A percentile compares a stretch with the other conserved stretches of the same genome.
Conservation (phyloP, 2,329 filamentous ascomycete genomes). For the Nemania abortiva region DNA sequence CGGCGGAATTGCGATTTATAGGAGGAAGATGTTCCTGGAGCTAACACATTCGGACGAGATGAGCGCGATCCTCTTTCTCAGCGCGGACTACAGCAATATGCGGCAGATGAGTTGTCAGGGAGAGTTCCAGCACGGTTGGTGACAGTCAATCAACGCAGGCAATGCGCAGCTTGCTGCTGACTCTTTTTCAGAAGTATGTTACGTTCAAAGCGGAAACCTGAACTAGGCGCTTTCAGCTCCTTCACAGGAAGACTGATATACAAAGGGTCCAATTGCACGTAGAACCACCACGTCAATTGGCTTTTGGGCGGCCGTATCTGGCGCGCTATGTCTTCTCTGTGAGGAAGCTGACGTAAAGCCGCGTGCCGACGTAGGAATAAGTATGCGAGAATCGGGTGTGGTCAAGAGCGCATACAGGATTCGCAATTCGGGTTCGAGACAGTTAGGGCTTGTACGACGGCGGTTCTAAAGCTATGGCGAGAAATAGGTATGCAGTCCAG, state of each 20-base stretch:
- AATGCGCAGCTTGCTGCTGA: slow-evolving; percentile 29
- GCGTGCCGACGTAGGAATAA: slow-evolving; percentile 17
- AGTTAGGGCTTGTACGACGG: slow-evolving; percentile 4
- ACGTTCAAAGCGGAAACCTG: slow-evolving; percentile 30
- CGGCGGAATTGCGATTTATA: slow-evolving; percentile 25
- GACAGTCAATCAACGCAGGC: slow-evolving; percentile 18
- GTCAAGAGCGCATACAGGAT: slow-evolving; percentile 20
- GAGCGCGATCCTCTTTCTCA: slow-evolving; percentile 27
- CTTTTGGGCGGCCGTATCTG: slow-evolving; percentile 11
- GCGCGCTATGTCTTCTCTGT: slow-evolving; percentile 13
- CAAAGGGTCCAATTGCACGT: slow-evolving; percentile 37
- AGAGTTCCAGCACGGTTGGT: slow-evolving; percentile 16
- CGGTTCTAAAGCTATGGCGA: slow-evolving; percentile 17
- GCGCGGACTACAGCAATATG: slow-evolving; percentile 17
- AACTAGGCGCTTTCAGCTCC: slow-evolving; percentile 31
- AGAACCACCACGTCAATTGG: slow-evolving; percentile 37
- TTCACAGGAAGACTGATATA: slow-evolving; percentile 30
- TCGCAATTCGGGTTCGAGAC: slow-evolving; percentile 33
- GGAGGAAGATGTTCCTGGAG: slow-evolving; percentile 15
- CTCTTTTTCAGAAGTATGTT: slow-evolving; percentile 28
- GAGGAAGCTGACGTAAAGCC: slow-evolving; percentile 13
- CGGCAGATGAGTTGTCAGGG: slow-evolving; percentile 20
- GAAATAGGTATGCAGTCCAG: slow-evolving; percentile 24
- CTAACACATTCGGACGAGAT: slow-evolving; percentile 27
- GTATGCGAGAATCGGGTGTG: slow-evolving; percentile 18